Base-by-base conservation (phyloP, 257 asterid species). In the Handroanthus guayacan region DNA sequence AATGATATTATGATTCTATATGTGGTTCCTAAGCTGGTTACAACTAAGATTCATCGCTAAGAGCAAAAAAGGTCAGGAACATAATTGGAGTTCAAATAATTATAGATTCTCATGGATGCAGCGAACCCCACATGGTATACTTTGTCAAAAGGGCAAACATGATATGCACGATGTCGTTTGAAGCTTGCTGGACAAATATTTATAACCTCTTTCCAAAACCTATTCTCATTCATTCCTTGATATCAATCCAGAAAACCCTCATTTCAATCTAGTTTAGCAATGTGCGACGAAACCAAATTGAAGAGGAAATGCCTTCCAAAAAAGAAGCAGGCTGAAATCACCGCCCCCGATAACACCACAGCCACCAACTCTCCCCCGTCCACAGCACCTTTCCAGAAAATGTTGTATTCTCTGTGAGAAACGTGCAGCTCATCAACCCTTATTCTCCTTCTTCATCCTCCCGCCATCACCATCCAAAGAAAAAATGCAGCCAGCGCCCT, bases 381-480 rank as follows among this genome's bases (percentile, higher is more conserved):
- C 38, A 44, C 43, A 51, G 10, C 25, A 38, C 39, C 20, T 3
- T 62, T 25, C 79, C 37, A 4, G 77, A 80, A 17, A 83, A 75
- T 36, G 81, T 75, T 14, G 77, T 76, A 5, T 81, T 77, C 60
- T 77, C 85, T 10, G 78, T 77, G 63, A 70, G 78, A 74, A 75
- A 74, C 11, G 88, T 75, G 20, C 88, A 86, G 75, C 78, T 75
- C 25, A 78, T 84, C 47, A 64, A 81, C 56, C 74, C 75, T n/a
- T 56, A 43, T 50, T 52, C 76, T 84, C 60, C 78, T 56, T 10
- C 80, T 52, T 11, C 74, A 65, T 36, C 74, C 56, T 71, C 58
- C 57, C 82, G 76, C 37, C 76, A 7, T 38, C 12, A 12, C 76
- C 82, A 20, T 5, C 20, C 2, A 8, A 45, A 45, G 58, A 3